These are phyloP conservation scores for Endocalyx cinctus DNA, from an alignment of 2,329 filamentous ascomycete genomes.

Conservation along the genomic window DNA sequence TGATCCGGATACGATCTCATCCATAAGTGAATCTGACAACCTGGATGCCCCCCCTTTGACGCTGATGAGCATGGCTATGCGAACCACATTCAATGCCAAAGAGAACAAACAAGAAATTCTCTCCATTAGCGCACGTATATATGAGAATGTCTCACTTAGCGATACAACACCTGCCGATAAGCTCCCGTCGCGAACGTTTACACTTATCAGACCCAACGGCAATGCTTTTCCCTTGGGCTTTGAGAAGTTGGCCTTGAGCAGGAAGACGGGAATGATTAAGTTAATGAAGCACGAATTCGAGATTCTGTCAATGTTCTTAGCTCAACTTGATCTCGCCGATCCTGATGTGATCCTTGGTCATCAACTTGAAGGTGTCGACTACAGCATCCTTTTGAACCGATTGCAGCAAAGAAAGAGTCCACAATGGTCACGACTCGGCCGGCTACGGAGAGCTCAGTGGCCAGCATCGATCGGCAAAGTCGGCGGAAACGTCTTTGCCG, in stretches of 20 bases:
- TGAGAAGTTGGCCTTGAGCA: slow-evolving; percentile 66
- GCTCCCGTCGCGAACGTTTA: slow-evolving; percentile 85
- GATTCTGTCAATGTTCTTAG: slow-evolving; percentile 82
- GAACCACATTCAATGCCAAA: slow-evolving; percentile 82
- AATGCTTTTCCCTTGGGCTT: slow-evolving; percentile 81
- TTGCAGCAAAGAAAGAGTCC: slow-evolving; percentile 87
- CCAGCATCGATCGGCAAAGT: slow-evolving; percentile 80
- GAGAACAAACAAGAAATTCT: slow-evolving; percentile 97
- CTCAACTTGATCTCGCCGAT: slow-evolving; percentile 80
- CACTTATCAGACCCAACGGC: slow-evolving; percentile 77
- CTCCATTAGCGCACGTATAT: slow-evolving; percentile 84
- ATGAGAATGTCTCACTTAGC: slow-evolving; percentile 80
- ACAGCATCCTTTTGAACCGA: slow-evolving; percentile 82
- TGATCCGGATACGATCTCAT: slow-evolving; percentile 71
- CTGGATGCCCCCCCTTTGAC: slow-evolving; percentile 82
- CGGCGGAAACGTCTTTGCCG: slow-evolving; percentile 86
- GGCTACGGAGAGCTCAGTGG: slow-evolving; percentile 80
- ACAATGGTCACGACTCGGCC: slow-evolving; percentile 89
- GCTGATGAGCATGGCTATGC: slow-evolving; percentile 89
- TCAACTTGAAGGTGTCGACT: slow-evolving; percentile 95
- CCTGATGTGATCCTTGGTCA: slow-evolving; percentile 93
- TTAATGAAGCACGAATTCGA: slow-evolving; percentile 80
- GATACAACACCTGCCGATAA: slow-evolving; percentile 88
- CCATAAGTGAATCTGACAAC: slow-evolving; percentile 72
- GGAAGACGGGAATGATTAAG: slow-evolving; percentile 72